Evolutionary conservation across 2,329 filamentous ascomycete species (phyloP).

Genomic region (Atkinsonella hypoxylon): DNA sequence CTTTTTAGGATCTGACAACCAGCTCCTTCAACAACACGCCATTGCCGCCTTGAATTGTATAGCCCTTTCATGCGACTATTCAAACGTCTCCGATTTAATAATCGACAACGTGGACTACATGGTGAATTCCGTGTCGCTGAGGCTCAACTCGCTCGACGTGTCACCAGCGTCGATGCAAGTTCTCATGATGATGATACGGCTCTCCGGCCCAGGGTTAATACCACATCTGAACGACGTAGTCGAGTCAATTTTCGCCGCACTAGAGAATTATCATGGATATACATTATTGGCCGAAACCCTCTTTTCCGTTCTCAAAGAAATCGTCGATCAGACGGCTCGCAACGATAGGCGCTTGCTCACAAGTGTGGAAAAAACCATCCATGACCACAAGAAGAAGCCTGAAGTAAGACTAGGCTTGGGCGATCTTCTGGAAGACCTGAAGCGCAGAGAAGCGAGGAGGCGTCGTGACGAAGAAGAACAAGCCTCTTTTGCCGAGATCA

Average conservation of each 20-base stretch:
- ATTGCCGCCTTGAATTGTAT: constrained; percentile 73
- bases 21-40: constrained; percentile 64
- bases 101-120: constrained; percentile 93
- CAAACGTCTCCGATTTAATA: constrained; percentile 63
- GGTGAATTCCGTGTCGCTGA: constrained; percentile 80
- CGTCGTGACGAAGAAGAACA: constrained; percentile 24
- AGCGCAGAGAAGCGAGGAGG: constrained; percentile 35
- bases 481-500: constrained; percentile 8
- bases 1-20: constrained; percentile 62
- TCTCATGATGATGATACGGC: constrained; percentile 81
- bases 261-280: constrained; percentile 96
- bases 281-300: constrained; percentile 72
- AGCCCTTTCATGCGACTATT: constrained; percentile 64
- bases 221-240: constrained; percentile 89
- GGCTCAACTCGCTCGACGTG: constrained; percentile 84
- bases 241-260: constrained; percentile 76
- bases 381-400: constrained; percentile 31
- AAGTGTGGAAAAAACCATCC: constrained; percentile 20
- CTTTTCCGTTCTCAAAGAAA: constrained; percentile 69
- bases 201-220: constrained; percentile 70
- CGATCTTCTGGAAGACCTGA: constrained; percentile 44
- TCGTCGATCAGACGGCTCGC: constrained; percentile 71
- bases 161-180: constrained; percentile 86
- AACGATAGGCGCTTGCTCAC: constrained; percentile 37
- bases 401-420: constrained; percentile 25